Evolutionary conservation across 768 basidiomycete genomes (phyloP).

Genomic region (Suillus ampliporus): DNA sequence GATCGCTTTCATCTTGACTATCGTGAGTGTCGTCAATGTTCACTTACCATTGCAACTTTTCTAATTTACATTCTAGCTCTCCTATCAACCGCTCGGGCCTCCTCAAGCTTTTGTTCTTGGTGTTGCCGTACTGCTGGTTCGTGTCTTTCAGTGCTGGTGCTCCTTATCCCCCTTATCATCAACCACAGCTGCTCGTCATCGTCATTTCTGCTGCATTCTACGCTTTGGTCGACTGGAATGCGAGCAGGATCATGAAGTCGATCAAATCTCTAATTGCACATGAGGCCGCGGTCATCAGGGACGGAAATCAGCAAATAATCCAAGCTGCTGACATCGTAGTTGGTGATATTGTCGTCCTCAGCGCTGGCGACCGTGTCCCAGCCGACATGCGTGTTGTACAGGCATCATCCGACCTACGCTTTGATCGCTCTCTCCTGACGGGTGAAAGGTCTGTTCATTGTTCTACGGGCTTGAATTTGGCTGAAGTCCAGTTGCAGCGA

Average conservation of each 20-base stretch:
- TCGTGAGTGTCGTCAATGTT: slow-evolving; percentile 53
- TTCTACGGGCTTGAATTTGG: slow-evolving; percentile 27
- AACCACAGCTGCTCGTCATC: slow-evolving; percentile 65
- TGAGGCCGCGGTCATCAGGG: slow-evolving; percentile 52
- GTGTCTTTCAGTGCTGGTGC: not conserved
- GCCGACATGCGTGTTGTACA: slow-evolving; percentile 72
- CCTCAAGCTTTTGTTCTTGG: slow-evolving; percentile 63
- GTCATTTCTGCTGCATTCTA: slow-evolving; percentile 46
- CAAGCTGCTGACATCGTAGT: slow-evolving; percentile 68
- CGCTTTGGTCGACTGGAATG: slow-evolving; percentile 25
- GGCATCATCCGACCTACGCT: slow-evolving; percentile 59
- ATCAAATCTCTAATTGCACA: slow-evolving; percentile 46
- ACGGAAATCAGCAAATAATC: slow-evolving; percentile 48
- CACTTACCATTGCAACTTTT: slow-evolving; percentile 48
- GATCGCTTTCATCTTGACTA: slow-evolving; percentile 3
- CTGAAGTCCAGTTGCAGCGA: slow-evolving; percentile 18
- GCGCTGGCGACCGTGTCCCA: slow-evolving; percentile 71
- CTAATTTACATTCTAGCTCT: slow-evolving; percentile 2
- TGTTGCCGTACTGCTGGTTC: slow-evolving; percentile 29
- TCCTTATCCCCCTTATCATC: slow-evolving; percentile 47
- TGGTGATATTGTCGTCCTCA: slow-evolving; percentile 68
- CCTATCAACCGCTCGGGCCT: slow-evolving; percentile 51
- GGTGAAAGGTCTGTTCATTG: slow-evolving; percentile 55
- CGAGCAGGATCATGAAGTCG: slow-evolving; percentile 48
- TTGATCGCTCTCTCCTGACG: slow-evolving; percentile 71